Evolutionary conservation across 768 basidiomycete genomes (phyloP), one percentile per base, ranked within the genome.

Genomic region (Mycena vulgaris): DNA sequence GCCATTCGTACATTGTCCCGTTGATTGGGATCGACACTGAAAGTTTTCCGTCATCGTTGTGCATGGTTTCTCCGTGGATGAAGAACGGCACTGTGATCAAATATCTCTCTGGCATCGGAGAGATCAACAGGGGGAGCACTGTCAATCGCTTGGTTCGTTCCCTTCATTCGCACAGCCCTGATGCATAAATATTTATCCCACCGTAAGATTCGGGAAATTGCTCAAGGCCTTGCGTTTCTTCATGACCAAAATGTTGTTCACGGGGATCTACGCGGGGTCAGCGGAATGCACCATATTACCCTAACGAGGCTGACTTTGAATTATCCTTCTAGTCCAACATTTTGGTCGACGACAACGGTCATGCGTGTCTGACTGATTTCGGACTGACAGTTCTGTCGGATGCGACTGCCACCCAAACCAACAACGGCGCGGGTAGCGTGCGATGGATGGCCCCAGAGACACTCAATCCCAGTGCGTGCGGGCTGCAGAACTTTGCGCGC

Each of bases 1-100:
- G n/a, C n/a, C n/a, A n/a, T n/a, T n/a, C n/a, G n/a, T n/a, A n/a
- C n/a, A n/a, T n/a, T n/a, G n/a, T n/a, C n/a, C n/a, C n/a, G n/a
- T n/a, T n/a, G n/a, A n/a, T n/a, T n/a, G n/a, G n/a, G n/a, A n/a
- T n/a, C n/a, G n/a, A n/a, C n/a, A n/a, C n/a, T n/a, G n/a, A n/a
- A n/a, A n/a, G n/a, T n/a, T n/a, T n/a, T n/a, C n/a, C n/a, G n/a
- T n/a, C n/a, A n/a, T n/a, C n/a, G n/a, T n/a, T n/a, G n/a, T n/a
- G n/a, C n/a, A n/a, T n/a, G n/a, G n/a, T n/a, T n/a, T n/a, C n/a
- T n/a, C n/a, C n/a, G n/a, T n/a, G n/a, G n/a, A n/a, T n/a, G n/a
- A n/a, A 72, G 25, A 75, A 78, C 53, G 76, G 78, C 3, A 76
- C 73, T 7, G 68, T 76, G 5, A 73, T 74, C 30, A 63, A 68